phyloP scores from a whole-genome alignment of 179 eudicot species.

The Pouteria campechiana region DNA sequence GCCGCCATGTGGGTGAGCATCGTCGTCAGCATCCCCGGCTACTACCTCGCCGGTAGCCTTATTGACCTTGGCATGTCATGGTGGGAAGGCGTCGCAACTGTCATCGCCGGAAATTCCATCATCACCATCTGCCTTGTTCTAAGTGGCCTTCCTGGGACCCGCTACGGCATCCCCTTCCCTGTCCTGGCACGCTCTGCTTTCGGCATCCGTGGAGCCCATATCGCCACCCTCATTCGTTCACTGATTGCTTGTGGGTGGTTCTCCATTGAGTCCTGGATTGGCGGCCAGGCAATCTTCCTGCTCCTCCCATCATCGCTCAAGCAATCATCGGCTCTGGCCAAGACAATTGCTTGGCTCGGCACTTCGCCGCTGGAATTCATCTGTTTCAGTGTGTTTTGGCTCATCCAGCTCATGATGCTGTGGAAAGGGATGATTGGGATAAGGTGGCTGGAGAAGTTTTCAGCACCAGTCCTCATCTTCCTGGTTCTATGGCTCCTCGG shows the following conservation, averaged over 20 bases:
- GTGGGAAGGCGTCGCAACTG: conserved; percentile 98
- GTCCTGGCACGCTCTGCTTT: conserved; percentile 82
- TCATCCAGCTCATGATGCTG: conserved; percentile 62
- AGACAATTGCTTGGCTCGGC: conserved; percentile 58
- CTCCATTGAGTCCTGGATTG: conserved; percentile 95
- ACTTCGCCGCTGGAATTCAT: conserved; percentile 76
- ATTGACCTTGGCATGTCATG: conserved; percentile 97
- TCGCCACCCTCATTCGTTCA: conserved; percentile 71
- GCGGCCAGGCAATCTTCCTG: conserved; percentile 86
- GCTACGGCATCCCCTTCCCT: conserved; percentile 81
- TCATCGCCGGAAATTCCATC: conserved; percentile 64
- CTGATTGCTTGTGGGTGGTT: conserved; percentile 97
- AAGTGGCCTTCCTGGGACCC: conserved; percentile 76
- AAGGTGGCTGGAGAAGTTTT: conserved; percentile 60
- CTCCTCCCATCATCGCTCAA: conserved; percentile 56
- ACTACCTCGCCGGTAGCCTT: conserved; percentile 89
- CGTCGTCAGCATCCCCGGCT: conserved; percentile 87
- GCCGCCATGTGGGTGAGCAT: conserved; percentile 86
- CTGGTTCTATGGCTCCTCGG: conserved; percentile 47
- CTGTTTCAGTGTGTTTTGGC: conserved; percentile 74
- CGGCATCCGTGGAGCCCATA: conserved; percentile 81
- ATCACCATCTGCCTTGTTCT: conserved; percentile 54
- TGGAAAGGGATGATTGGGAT: conserved; percentile 94
- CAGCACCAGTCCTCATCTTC: conserved; percentile 66
- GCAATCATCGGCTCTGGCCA: conserved; percentile 24